Evolutionary conservation across 345 rosid species (phyloP).

Genomic region (Ceriops decandra): DNA sequence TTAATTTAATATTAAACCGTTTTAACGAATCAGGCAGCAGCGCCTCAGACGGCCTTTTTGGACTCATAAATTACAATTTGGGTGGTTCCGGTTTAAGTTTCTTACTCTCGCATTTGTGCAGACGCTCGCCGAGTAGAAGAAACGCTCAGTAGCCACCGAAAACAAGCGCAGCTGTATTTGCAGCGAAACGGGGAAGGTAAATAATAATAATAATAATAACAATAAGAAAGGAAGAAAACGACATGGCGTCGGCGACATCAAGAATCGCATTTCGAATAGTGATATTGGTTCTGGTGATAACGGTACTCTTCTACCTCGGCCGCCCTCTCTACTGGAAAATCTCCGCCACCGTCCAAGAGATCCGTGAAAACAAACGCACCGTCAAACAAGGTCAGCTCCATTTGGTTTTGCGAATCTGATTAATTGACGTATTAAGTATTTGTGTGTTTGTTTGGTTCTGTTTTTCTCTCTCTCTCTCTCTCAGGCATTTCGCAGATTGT

Average conservation of each 20-base stretch:
- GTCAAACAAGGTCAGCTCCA: slow-evolving; percentile 53
- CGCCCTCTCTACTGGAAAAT: slow-evolving; percentile 94
- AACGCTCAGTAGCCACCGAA: too few relatives aligned
- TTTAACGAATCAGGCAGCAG: too few relatives aligned
- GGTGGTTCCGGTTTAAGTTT: too few relatives aligned
- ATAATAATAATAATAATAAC: fast-evolving
- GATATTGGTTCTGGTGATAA: slow-evolving; percentile 26
- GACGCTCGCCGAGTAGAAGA: too few relatives aligned
- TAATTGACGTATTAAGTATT: background rate
- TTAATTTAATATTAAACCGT: too few relatives aligned
- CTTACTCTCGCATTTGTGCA: too few relatives aligned
- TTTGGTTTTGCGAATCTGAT: background rate
- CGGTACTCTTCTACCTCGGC: slow-evolving; percentile 58
- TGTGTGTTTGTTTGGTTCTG: background rate
- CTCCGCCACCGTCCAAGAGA: slow-evolving; percentile 85
- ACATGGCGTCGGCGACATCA: slow-evolving; percentile 34
- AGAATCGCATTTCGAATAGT: slow-evolving; percentile 44
- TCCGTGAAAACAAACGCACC: slow-evolving; percentile 77
- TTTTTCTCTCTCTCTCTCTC: too few relatives aligned
- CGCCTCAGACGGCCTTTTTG: too few relatives aligned
- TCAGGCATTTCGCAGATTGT: slow-evolving; percentile 66
- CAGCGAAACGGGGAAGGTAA: too few relatives aligned
- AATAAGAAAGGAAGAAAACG: background rate
- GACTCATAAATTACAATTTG: too few relatives aligned
- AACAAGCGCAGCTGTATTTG: too few relatives aligned